Conservation (phyloP, 1,139 yeast species). For the Saccharomyces hybrid region DNA sequence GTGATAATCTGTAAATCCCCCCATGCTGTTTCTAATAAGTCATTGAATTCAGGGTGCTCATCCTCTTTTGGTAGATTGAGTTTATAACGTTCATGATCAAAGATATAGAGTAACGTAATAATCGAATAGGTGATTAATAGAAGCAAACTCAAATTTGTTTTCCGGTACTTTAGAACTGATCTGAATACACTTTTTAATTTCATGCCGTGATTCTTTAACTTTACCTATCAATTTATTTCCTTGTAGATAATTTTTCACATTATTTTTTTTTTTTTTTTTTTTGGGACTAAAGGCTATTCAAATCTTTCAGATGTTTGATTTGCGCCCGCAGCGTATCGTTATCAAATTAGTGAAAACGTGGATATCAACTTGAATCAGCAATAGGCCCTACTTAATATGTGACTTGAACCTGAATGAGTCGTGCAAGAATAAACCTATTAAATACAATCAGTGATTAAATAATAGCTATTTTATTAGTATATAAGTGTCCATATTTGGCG, state of each 20-base stretch:
- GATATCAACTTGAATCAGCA: neutral
- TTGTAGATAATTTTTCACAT: neutral
- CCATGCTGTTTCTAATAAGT: constrained; percentile 50
- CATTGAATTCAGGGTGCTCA: constrained; percentile 30
- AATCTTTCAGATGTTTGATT: neutral
- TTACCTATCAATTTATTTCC: neutral
- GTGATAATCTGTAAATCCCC: constrained; percentile 62
- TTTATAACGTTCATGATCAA: constrained; percentile 16
- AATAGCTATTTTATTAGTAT: neutral
- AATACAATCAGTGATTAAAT: constrained; percentile 1
- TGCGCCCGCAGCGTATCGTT: neutral
- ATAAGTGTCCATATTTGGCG: neutral
- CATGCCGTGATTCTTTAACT: neutral
- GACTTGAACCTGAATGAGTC: neutral
- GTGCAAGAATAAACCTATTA: neutral
- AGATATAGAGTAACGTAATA: constrained; percentile 16
- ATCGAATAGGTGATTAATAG: constrained; percentile 17
- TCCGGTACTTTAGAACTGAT: constrained; percentile 24
- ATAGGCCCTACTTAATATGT: too few relatives aligned
- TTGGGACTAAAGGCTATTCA: neutral
- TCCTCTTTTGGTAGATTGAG: constrained; percentile 13
- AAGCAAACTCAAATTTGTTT: constrained; percentile 27
- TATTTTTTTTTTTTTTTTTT: neutral
- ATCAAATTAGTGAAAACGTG: neutral
- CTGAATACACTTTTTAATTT: constrained; percentile 7